A percentile compares a stretch with the other conserved stretches of the same genome.
Evolutionary conservation across 129 eudicot species (phyloP).

Genomic region (Lactuca sativa): DNA sequence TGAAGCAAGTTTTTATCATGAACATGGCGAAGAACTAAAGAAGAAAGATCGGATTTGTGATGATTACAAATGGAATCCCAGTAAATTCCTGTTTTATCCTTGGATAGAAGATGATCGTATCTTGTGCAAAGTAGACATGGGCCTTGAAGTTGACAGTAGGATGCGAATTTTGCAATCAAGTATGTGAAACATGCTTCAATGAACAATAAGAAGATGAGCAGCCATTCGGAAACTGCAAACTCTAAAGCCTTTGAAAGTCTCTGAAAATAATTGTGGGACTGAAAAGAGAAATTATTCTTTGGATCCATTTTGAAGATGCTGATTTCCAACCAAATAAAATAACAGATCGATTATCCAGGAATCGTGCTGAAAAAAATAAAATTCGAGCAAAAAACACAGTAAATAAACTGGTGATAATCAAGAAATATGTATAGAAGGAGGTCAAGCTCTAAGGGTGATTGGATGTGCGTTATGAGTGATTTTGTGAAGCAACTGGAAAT

Average conservation of each 20-base stretch:
- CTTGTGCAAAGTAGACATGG: slow-evolving; percentile 92
- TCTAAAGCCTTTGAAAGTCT: slow-evolving; percentile 51
- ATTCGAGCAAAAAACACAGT: background rate
- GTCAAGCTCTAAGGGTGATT: background rate
- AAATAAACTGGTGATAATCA: slow-evolving; percentile 9
- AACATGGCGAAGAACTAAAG: slow-evolving; percentile 54
- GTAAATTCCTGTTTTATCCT: slow-evolving; percentile 56
- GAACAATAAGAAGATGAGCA: slow-evolving; percentile 67
- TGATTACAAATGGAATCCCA: slow-evolving; percentile 72
- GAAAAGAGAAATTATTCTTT: slow-evolving; percentile 16
- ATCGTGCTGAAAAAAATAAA: slow-evolving; percentile 3
- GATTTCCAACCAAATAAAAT: slow-evolving; percentile 15
- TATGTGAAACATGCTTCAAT: slow-evolving; percentile 67
- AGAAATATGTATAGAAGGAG: slow-evolving; percentile 3
- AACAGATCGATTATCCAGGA: slow-evolving; percentile 10
- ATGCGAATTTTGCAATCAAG: slow-evolving; percentile 70
- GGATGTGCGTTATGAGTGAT: too few species aligned
- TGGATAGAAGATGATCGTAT: slow-evolving; percentile 72
- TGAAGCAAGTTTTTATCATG: slow-evolving; percentile 48
- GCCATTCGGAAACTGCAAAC: slow-evolving; percentile 79
- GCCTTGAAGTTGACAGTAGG: slow-evolving; percentile 55
- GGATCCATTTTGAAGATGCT: slow-evolving; percentile 29
- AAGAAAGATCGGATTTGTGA: slow-evolving; percentile 77
- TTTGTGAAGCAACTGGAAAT: background rate
- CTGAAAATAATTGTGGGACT: slow-evolving; percentile 22